Evolutionary conservation across 345 rosid species (phyloP).

Genomic region (Populus simonii): DNA sequence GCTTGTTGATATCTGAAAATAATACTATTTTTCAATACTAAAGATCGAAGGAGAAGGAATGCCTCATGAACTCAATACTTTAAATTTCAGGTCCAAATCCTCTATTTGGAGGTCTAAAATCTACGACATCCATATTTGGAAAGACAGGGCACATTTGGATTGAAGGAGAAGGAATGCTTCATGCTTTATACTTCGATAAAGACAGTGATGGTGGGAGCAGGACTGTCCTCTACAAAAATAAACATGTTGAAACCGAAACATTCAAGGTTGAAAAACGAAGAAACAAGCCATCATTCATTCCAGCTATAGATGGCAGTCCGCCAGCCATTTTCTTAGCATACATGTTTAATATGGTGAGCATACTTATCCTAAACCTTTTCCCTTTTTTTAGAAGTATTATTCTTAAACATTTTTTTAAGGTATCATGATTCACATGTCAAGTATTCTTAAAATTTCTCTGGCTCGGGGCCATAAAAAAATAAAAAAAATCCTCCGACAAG

Average conservation of each 20-base stretch:
- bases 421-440: too few relatives aligned
- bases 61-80: too few relatives aligned
- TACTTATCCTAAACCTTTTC: too few relatives aligned
- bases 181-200: conserved; percentile 43
- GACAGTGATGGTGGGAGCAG: conserved; percentile 11
- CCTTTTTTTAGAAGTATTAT: too few relatives aligned
- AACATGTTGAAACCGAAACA: conserved; percentile 43
- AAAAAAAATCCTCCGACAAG: too few relatives aligned
- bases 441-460: too few relatives aligned
- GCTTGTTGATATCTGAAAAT: too few relatives aligned
- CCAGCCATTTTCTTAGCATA: conserved; percentile 34
- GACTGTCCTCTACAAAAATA: conserved; percentile 40
- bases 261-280: conserved; percentile 39
- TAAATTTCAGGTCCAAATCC: conserved; percentile 49
- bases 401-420: too few relatives aligned
- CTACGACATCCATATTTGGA: conserved; percentile 41
- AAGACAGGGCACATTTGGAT: conserved; percentile 39
- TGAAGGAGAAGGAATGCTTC: conserved; percentile 68
- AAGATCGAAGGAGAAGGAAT: too few relatives aligned
- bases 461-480: too few relatives aligned
- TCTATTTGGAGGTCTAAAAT: conserved; percentile 43
- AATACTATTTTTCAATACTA: too few relatives aligned
- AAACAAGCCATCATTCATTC: conserved; percentile 36
- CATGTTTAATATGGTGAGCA: conserved; percentile 27
- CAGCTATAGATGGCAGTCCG: conserved; percentile 42